Conservation (phyloP, 164 flowering plant genomes). For the Sedum album region DNA sequence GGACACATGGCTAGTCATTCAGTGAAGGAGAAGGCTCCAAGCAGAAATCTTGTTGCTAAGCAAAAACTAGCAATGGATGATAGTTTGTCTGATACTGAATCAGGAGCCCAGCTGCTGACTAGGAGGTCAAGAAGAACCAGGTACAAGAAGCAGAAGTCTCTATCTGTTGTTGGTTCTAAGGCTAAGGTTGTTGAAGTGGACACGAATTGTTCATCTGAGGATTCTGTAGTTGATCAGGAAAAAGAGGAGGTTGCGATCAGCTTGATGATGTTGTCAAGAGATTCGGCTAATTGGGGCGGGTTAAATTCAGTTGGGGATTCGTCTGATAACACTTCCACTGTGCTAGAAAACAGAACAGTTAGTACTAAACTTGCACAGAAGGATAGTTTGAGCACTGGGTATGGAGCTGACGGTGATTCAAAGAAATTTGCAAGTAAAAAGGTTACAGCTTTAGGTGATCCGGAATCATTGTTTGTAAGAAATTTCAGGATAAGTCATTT, state of each 20-base stretch:
- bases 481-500: constrained; percentile 16
- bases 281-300: constrained; percentile 36
- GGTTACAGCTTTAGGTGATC: constrained; percentile 25
- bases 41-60: constrained; percentile 9
- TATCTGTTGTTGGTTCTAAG: not conserved
- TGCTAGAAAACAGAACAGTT: constrained; percentile 49
- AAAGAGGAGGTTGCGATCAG: constrained; percentile 70
- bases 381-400: not conserved
- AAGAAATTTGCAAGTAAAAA: constrained; percentile 23
- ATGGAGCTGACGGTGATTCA: not conserved
- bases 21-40: constrained; percentile 24
- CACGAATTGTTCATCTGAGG: constrained; percentile 35
- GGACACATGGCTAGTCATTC: constrained; percentile 87
- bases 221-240: constrained; percentile 59
- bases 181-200: not conserved
- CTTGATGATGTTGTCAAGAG: constrained; percentile 84
- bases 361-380: constrained; percentile 20
- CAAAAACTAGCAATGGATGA: constrained; percentile 31
- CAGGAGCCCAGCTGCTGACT: constrained; percentile 24
- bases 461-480: constrained; percentile 26
- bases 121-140: constrained; percentile 28
- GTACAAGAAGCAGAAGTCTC: constrained; percentile 20
- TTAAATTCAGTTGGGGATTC: constrained; percentile 40
- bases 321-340: constrained; percentile 57
- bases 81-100: constrained; percentile 50